Base-by-base conservation (phyloP, 2,329 filamentous ascomycete species). In the Talaromyces albobiverticillius region DNA sequence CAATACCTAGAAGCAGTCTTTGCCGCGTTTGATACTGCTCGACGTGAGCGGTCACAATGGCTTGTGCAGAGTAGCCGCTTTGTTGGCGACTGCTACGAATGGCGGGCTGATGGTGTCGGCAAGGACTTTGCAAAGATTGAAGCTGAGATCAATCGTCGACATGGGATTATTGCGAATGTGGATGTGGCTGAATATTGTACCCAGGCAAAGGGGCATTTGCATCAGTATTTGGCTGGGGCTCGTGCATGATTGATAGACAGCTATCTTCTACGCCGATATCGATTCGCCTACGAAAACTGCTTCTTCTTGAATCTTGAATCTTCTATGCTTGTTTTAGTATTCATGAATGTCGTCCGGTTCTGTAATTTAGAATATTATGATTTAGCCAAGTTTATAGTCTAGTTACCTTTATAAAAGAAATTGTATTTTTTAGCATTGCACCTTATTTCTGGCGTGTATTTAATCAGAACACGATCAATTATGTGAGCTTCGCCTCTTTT, bases 61-160 rank as follows among this genome's bases (percentile, higher is more conserved):
- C 64, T 82, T 0, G 79, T 82, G 0, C 66, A 71, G 4, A 82
- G 74, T 47, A 83, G 80, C 53, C 71, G 71, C 36, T 68, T 78
- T 14, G 72, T 71, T 16, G 78, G 64, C 1, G 57, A 65, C 46
- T 54, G 72, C 1, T 53, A 67, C 4, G 67, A 63, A 32, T 52
- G 71, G 23, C 31, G 6, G 13, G 31, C 31, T 3, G 31, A 34
- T 34, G 32, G 32, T 8, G 8, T 36, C 32, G 32, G 32, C 32
- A 16, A 8, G 3, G 32, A 36, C n/a, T 34, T 34, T 14, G 13
- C 31, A 14, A 34, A 34, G 31, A 34, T 34, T 34, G 31, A 34
- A 34, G 13, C 5, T 14, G 31, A 34, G 13, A 34, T 34, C 13
- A 34, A 34, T 34, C 8, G 31, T 10, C 5, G 31, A 14, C 13